Percentiles rank a stretch among this genome's conserved stretches.
phyloP scores from a whole-genome alignment of 2,329 filamentous ascomycete species.

The Aspergillus hiratsukae region DNA sequence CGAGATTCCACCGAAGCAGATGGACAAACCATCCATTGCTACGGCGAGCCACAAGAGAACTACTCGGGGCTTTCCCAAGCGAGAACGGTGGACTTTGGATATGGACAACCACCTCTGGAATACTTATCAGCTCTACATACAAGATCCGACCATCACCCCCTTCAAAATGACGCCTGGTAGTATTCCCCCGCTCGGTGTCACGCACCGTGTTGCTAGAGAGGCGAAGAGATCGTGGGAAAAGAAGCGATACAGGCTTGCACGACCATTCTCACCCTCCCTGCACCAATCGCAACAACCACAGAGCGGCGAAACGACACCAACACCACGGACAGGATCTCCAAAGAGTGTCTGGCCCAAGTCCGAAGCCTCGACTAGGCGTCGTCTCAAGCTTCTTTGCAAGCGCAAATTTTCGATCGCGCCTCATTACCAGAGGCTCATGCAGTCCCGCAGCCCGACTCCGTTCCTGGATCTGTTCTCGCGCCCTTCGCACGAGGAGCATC shows the following conservation, averaged over 20 bases:
- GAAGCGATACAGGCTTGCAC: slow-evolving; percentile 32
- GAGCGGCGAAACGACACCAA: slow-evolving; percentile 47
- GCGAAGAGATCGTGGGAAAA: slow-evolving; percentile 58
- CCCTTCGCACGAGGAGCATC: slow-evolving; percentile 24
- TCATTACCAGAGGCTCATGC: slow-evolving; percentile 60
- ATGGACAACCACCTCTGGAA: slow-evolving; percentile 66
- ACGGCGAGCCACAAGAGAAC: slow-evolving; percentile 24
- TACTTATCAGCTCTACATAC: slow-evolving; percentile 61
- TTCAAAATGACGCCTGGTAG: slow-evolving; percentile 64
- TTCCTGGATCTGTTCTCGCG: slow-evolving; percentile 40
- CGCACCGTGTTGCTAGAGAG: slow-evolving; percentile 58
- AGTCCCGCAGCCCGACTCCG: slow-evolving; percentile 58
- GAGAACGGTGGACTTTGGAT: slow-evolving; percentile 52
- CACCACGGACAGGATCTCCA: slow-evolving; percentile 27
- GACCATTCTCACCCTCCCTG: slow-evolving; percentile 6
- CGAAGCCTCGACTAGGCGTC: slow-evolving; percentile 54
- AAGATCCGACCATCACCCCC: slow-evolving; percentile 61
- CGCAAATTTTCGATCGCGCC: slow-evolving; percentile 58
- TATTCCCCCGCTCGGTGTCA: slow-evolving; percentile 60
- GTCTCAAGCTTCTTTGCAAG: slow-evolving; percentile 57
- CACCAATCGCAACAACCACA: slow-evolving; percentile 34
- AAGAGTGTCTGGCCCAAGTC: slow-evolving; percentile 52
- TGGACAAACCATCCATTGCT: slow-evolving; percentile 32
- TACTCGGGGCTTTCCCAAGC: slow-evolving; percentile 21
- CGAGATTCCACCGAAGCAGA: slow-evolving; percentile 33